phyloP scores from a whole-genome alignment of 371 early-diverging fungal genomes.

The Apophysomyces variabilis region DNA sequence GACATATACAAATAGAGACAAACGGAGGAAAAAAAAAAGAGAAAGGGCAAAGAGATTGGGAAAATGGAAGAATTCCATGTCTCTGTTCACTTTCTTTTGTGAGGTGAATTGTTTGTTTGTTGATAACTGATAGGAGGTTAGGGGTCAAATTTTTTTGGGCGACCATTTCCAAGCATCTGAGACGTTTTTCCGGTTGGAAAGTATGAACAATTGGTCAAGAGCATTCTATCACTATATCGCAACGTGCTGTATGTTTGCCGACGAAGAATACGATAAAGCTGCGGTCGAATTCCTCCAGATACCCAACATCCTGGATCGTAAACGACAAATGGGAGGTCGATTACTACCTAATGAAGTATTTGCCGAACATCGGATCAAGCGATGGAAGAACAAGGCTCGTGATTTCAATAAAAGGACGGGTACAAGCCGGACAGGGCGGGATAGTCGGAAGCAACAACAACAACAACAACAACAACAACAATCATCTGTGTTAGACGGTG shows the following conservation, averaged over 20 bases:
- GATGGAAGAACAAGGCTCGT: conserved; percentile 36
- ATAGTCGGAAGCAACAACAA: neutral
- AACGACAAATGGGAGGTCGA: conserved; percentile 36
- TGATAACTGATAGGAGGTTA: conserved; percentile 3
- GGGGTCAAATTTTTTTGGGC: conserved; percentile 57
- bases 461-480: no score
- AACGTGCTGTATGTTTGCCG: conserved; percentile 58
- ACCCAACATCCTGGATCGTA: conserved; percentile 38
- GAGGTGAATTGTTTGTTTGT: no score
- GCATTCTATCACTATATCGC: conserved; percentile 59
- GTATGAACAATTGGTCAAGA: conserved; percentile 57
- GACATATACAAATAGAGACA: neutral
- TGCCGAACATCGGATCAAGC: conserved; percentile 48
- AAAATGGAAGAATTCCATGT: no score
- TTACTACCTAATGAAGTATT: conserved; percentile 52
- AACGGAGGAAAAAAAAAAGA: no score
- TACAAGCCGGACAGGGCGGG: neutral
- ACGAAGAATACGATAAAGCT: conserved; percentile 54
- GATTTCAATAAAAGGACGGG: conserved; percentile 3
- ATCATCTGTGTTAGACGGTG: conserved; percentile 18
- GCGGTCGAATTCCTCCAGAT: conserved; percentile 51
- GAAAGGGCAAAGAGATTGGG: no score
- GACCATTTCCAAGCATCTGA: conserved; percentile 57
- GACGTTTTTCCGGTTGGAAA: conserved; percentile 51
- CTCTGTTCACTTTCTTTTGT: no score